Base-by-base conservation (phyloP, 1,284 basidiomycete species). In the Hemileia vastatrix region DNA sequence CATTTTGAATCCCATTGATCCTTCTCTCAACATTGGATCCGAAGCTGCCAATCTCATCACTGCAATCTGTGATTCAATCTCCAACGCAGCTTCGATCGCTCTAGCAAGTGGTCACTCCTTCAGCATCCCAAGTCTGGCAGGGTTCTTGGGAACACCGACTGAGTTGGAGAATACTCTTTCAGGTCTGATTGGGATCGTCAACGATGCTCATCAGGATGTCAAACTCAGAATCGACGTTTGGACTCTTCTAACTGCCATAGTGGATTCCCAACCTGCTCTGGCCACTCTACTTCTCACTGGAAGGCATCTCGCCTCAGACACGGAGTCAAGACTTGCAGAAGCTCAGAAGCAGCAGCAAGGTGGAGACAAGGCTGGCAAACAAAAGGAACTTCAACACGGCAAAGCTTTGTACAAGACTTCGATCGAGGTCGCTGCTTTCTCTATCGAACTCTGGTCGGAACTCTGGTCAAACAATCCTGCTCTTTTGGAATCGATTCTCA, bases 221-320 rank as follows among this genome's bases (percentile, higher is more conserved):
- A 27, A 44, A 0, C 65, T 73, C 36, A 65, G 67, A 13, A 57
- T 64, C 13, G 66, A 65, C n/a, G 61, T 69, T 9, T 73, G 72
- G 71, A 70, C 66, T 21, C 65, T 74, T 64, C 61, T 73, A 2
- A 65, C 67, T 5, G 67, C 70, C 43, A 65, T 74, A 33, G 68
- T 71, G 32, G 68, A 71, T 32, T 65, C 66, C 5, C 71, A 72
- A 55, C 72, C 72, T 15, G 70, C 71, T 9, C 63, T 74, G 0
- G 70, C 70, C n/a, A 69, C 70, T n/a, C 64, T 74, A n/a, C 57
- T 74, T 6, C 63, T 73, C 32, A 71, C 70, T 1, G 72, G 72
- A 5, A 62, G 65, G 5, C 70, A 71, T 33, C 57, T 69, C 15
- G 67, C 65, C n/a, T 66, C 65, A 57, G 59, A 58, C 5, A 57